Evolutionary conservation across 345 rosid genomes (phyloP), one percentile per base, ranked within the genome.

Genomic region (Crucihimalaya himalaica): DNA sequence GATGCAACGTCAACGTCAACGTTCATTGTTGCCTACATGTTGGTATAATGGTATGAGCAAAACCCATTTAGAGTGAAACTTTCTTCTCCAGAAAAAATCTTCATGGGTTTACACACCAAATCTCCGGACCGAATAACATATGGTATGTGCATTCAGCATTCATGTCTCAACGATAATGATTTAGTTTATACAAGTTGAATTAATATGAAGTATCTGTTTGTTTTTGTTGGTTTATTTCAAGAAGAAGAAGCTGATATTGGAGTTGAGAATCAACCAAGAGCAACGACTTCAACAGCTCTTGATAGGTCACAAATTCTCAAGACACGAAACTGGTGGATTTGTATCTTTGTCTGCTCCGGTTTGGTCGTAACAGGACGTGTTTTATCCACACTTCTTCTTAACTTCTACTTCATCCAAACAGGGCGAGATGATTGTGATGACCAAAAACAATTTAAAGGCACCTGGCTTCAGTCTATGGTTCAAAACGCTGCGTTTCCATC

Each of bases 401-500:
- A 78, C 51, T 78, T 66, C 48, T 78, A 71, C 64, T 78, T 48
- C 42, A 8, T 78, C 42, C 77, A 78, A 58, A 78, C 76, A 65
- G 73, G 81, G 23, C 1, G 81, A 40, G 77, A 66, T 57, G 77
- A 1, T 19, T 71, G 81, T 66, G 77, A 71, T 19, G 81, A 78
- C 8, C 42, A 72, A 11, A 78, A 66, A 12, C 81, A 78, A 39
- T 78, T 71, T 29, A 78, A 58, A 72, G 79, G 82, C 67, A 79
- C 82, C 45, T 73, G 82, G 79, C 78, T 74, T 69, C 71, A 42
- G 6, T 75, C 79, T 15, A 40, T 79, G 2, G 6, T 74, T 16
- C 79, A 79, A 55, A 79, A 73, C 74, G 82, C 72, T 21, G 75
- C 71, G 56, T 79, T 79, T 79, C 79, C 82, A 2, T 14, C 10